A percentile compares a stretch with the other conserved stretches of the same genome.
Evolutionary conservation across 2,329 filamentous ascomycete species (phyloP).

Genomic region (Atkinsonella hypoxylon): DNA sequence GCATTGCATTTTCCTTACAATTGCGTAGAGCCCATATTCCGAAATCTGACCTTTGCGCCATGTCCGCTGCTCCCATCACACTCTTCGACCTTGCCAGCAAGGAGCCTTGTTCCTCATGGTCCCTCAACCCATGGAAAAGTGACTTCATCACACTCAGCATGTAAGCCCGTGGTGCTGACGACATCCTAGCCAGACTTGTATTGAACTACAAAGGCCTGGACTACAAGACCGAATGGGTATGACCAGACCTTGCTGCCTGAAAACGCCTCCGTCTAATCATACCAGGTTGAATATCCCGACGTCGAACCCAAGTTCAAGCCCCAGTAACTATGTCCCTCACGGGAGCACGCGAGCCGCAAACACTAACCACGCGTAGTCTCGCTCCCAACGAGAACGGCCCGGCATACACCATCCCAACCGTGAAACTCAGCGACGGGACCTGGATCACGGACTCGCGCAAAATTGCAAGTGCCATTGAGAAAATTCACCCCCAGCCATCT

Average conservation of each 20-base stretch:
- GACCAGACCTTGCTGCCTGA: conserved; percentile 9
- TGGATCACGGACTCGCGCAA: conserved; percentile 52
- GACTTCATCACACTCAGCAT: conserved; percentile 7
- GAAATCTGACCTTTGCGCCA: conserved; percentile 7
- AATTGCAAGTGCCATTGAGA: conserved; percentile 49
- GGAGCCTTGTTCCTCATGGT: conserved; percentile 40
- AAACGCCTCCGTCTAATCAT: conserved; percentile 49
- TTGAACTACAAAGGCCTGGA: conserved; percentile 53
- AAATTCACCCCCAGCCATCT: conserved; percentile 42
- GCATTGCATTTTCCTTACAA: no score
- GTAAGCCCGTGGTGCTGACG: background rate
- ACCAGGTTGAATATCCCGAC: conserved; percentile 4
- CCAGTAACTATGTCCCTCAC: conserved; percentile 28
- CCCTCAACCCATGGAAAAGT: conserved; percentile 63
- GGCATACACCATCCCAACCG: conserved; percentile 30
- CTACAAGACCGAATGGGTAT: conserved; percentile 55
- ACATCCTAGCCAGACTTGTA: conserved; percentile 43
- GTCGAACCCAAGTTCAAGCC: conserved; percentile 43
- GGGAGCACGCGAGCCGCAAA: background rate
- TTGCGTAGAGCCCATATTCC: no score
- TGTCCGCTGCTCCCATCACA: conserved; percentile 29
- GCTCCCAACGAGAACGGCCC: conserved; percentile 5
- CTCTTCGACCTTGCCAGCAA: conserved; percentile 53
- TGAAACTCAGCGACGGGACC: conserved; percentile 41
- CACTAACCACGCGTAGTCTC: background rate